Base-by-base conservation (phyloP, 139 green algal genomes). In the Edaphochlamys debaryana region DNA sequence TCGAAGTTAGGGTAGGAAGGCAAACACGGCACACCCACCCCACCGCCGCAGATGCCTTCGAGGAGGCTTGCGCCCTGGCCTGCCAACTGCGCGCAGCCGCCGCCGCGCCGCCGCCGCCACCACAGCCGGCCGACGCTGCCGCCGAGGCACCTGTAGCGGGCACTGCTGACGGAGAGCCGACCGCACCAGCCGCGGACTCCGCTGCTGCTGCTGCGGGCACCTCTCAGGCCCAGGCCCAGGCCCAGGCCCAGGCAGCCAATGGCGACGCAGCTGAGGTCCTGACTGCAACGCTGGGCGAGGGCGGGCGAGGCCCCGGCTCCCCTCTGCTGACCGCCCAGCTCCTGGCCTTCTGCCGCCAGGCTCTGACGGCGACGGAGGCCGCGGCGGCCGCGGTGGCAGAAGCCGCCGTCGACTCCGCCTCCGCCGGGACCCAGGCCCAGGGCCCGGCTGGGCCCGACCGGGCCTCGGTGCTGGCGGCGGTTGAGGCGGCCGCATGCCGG, bases 341-440 rank as follows among this genome's bases (percentile, higher is more conserved):
- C 30, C 27, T 27, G 4, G 74, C 60, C 40, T 81, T 81, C 60
- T 71, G 60, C 62, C 60, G 58, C 27, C 74, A 81, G 60, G 74
- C 56, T 3, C 56, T 63, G 19, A 2, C 25, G 56, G 56, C 56
- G 56, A 25, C 20, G 17, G 56, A 23, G 56, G 56, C 23, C 2
- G 22, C 2, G 56, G 17, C 56, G 23, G 56, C 56, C 2, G 56
- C 56, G 23, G 50, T 58, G 9, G 50, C 50, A 58, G 50, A 19
- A 58, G 50, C 48, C 11, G 48, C 48, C 11, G 11, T 54, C 11
- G 48, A 11, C 11, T 11, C 48, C 11, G 15, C 48, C 48, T 23
- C 48, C 48, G n/a, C n/a, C n/a, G n/a, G n/a, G n/a, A n/a, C n/a
- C n/a, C n/a, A n/a, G n/a, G n/a, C n/a, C n/a, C n/a, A n/a, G n/a